Evolutionary conservation across 441 rosid species (phyloP).

Genomic region (Isatis lusitanica): DNA sequence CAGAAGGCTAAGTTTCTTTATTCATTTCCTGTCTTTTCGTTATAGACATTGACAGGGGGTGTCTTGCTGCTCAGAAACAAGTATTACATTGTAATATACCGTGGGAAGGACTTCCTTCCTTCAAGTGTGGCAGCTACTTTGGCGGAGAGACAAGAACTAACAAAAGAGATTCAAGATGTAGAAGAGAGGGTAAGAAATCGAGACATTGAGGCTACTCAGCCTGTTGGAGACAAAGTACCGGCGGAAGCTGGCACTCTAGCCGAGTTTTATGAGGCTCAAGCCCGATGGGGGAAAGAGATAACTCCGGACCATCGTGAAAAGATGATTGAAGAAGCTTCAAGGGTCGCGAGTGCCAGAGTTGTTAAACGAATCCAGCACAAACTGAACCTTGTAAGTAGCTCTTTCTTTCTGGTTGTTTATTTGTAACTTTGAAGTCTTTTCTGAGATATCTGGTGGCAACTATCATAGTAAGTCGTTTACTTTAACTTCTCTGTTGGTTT

Average conservation of each 20-base stretch:
- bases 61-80: slow-evolving; percentile 87
- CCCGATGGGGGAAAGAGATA: slow-evolving; percentile 83
- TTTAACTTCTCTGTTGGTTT: slow-evolving; percentile 35
- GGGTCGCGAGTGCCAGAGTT: slow-evolving; percentile 60
- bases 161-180: slow-evolving; percentile 74
- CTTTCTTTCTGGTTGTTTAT: slow-evolving; percentile 16
- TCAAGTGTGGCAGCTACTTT: slow-evolving; percentile 76
- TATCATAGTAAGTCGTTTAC: background rate
- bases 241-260: slow-evolving; percentile 87
- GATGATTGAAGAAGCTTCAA: slow-evolving; percentile 87
- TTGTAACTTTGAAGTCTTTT: slow-evolving; percentile 13
- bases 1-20: slow-evolving; percentile 7
- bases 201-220: slow-evolving; percentile 48
- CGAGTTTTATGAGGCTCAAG: slow-evolving; percentile 94
- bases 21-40: slow-evolving; percentile 20
- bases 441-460: slow-evolving; percentile 1
- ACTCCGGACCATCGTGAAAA: slow-evolving; percentile 76
- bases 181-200: slow-evolving; percentile 63
- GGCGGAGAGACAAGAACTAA: slow-evolving; percentile 76
- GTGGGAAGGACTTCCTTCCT: slow-evolving; percentile 97
- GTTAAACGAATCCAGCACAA: slow-evolving; percentile 78
- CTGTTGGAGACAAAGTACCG: slow-evolving; percentile 52
- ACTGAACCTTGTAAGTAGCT: slow-evolving; percentile 63
- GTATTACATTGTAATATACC: slow-evolving; percentile 81
- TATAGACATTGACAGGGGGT: slow-evolving; percentile 86